Evolutionary conservation across 2,329 filamentous ascomycete species (phyloP), one percentile per base, ranked within the genome.

Genomic region (Alternaria solani): DNA sequence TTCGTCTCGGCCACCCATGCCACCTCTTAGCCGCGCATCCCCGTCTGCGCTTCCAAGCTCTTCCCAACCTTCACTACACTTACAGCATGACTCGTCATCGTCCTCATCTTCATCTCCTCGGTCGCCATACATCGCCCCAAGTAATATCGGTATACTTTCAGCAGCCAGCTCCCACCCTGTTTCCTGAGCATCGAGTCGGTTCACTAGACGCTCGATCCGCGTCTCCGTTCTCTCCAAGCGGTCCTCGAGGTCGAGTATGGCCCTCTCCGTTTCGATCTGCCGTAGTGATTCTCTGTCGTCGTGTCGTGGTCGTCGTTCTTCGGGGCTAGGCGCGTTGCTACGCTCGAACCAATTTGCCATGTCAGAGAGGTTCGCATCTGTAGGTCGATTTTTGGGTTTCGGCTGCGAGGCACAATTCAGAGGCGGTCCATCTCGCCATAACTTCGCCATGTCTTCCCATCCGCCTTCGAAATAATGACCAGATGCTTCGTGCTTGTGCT

Each of bases 1-100:
- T 25, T 58, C 55, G 41, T 49, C 44, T n/a, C 51, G n/a, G 20
- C 28, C 56, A 26, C 57, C 51, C 57, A 55, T 59, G 14, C 51
- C 51, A 6, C 44, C 44, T 48, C 57, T 34, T 20, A 55, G 23
- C 14, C 3, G 23, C 0, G 11, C 11, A 25, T 25, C 2, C 26
- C 9, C 46, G 18, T 38, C 11, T 11, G 1, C 12, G 16, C 2
- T 11, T n/a, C 9, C 20, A 49, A 36, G 8, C 3, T 25, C 46
- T 25, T 36, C 12, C 18, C 14, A 23, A n/a, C 14, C 14, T 7
- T 36, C 46, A 5, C 20, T 32, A n/a, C 32, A 49, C 2, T 20
- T 36, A 49, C 32, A 38, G 5, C 36, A 49, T 23, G 30, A 14
- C 20, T 7, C 30, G 16, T 36, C 30, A 1, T 36, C 20, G 2